Percentiles rank a stretch among this genome's conserved stretches.
These are phyloP conservation scores for Quillaja saponaria DNA, from an alignment of 306 rosid genomes.

Conservation along the genomic window DNA sequence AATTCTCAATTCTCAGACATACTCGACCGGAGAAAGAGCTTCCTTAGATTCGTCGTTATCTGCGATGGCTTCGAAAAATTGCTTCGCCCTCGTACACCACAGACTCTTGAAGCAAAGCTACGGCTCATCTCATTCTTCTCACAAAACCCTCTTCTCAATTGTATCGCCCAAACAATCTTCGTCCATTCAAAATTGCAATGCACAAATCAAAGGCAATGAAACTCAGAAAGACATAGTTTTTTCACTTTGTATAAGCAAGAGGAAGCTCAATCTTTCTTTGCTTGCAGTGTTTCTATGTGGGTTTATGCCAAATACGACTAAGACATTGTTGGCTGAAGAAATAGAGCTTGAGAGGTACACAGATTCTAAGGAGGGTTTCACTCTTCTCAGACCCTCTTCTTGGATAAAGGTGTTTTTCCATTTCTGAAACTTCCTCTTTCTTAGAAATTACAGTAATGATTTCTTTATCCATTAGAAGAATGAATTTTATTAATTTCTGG, in stretches of 20 bases:
- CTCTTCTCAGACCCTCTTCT: conserved; percentile 84
- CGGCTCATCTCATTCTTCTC: conserved; percentile 26
- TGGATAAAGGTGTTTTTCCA: conserved; percentile 62
- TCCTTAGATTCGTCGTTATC: neutral
- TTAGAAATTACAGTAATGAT: neutral
- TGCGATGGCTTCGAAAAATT: conserved; percentile 33
- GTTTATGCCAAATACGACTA: conserved; percentile 35
- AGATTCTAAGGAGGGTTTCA: conserved; percentile 76
- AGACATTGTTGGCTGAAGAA: conserved; percentile 52
- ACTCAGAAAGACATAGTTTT: conserved; percentile 15
- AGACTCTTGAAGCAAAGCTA: conserved; percentile 23
- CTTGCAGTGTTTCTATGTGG: conserved; percentile 41
- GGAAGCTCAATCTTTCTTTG: conserved; percentile 48
- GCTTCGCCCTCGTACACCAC: conserved; percentile 24
- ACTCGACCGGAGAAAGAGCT: too few relatives aligned
- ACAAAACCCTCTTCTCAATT: conserved; percentile 30
- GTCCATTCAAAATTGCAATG: conserved; percentile 3
- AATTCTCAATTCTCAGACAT: too few relatives aligned
- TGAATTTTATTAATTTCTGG: conserved; percentile 21
- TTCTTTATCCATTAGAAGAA: neutral
- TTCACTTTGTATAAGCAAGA: conserved; percentile 40
- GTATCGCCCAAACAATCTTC: conserved; percentile 24
- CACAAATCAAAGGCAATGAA: conserved; percentile 11
- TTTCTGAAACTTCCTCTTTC: neutral
- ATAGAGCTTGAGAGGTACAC: conserved; percentile 74